Base-by-base conservation (phyloP, 805 yeast species). In the Deakozyma indianensis region DNA sequence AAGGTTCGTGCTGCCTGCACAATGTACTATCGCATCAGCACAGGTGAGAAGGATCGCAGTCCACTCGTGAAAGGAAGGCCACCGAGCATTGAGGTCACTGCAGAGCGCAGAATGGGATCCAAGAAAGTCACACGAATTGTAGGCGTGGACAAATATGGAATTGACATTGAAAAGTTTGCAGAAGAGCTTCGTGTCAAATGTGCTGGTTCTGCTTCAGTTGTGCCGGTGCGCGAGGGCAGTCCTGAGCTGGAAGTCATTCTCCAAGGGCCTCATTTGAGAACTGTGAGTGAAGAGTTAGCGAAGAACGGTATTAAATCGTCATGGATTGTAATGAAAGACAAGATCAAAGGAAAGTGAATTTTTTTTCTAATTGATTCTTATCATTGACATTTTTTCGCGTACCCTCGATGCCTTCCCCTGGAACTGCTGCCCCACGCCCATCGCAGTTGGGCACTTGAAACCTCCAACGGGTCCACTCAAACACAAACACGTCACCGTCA, bases 31-130 rank as follows among this genome's bases (percentile, higher is more conserved):
- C 38, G 38, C 16, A 32, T 32, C 16, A 7, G 4, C 18, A 11
- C 38, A 7, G 18, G 38, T n/a, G 38, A 32, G 20, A 32, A n/a
- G 9, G 38, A 32, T n/a, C 38, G 38, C 38, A 32, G 38, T 32
- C 38, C 38, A 48, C 70, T 80, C 4, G 57, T 61, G 23, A 83
- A 71, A 50, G 97, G 97, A 1, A 61, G 65, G 1, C 67, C 79
- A 1, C 95, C 95, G 7, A 71, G 67, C 41, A 71, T 90, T 35
- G 63, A 70, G 35, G 73, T 92, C 14, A 61, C 75, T 7, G 79
- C 87, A 7, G 92, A 84, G 57, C 74, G 76, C 50, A 82, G 83
- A 52, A 78, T 82, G 48, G 95, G 96, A 1, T 70, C 94, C 45
- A 90, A 87, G 58, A 67, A 78, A 3, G 74, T 87, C 16, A 90